These are phyloP conservation scores for Oemleria cerasiformis DNA, from an alignment of 306 rosid species.

Conservation along the genomic window DNA sequence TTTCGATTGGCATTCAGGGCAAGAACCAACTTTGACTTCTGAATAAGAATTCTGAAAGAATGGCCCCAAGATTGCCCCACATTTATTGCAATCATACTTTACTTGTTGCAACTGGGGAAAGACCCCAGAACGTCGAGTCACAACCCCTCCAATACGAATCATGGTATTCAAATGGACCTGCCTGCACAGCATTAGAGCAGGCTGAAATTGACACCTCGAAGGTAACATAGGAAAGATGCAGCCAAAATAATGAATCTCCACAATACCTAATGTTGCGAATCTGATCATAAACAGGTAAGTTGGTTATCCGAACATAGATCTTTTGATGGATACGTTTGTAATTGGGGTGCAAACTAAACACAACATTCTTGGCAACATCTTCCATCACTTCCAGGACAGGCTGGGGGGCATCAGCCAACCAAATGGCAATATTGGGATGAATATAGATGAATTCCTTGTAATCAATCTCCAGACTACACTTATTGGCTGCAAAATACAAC, in stretches of 20 bases:
- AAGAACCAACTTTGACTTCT: constrained; percentile 96
- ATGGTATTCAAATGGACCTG: constrained; percentile 97
- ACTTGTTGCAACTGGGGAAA: constrained; percentile 99
- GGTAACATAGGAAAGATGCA: neutral
- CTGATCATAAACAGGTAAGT: constrained; percentile 92
- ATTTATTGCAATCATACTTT: constrained; percentile 91
- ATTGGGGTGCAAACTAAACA: constrained; percentile 79
- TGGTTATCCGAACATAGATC: constrained; percentile 85
- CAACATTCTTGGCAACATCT: constrained; percentile 90
- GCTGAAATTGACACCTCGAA: constrained; percentile 5
- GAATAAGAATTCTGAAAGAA: constrained; percentile 96
- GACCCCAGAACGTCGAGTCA: constrained; percentile 95
- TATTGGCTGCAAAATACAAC: constrained; percentile 62
- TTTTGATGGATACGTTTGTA: constrained; percentile 82
- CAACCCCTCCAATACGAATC: constrained; percentile 99
- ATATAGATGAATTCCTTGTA: constrained; percentile 89
- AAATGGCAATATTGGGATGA: constrained; percentile 97
- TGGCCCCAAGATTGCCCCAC: constrained; percentile 88
- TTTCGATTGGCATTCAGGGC: constrained; percentile 96
- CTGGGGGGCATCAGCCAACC: constrained; percentile 99
- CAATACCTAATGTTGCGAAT: constrained; percentile 92
- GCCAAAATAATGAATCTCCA: neutral
- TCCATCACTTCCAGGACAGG: constrained; percentile 98
- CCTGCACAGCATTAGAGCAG: constrained; percentile 43
- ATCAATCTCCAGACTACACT: constrained; percentile 93